phyloP scores from a whole-genome alignment of 2,329 filamentous ascomycete genomes.

The Ceratocystis alfenasii region DNA sequence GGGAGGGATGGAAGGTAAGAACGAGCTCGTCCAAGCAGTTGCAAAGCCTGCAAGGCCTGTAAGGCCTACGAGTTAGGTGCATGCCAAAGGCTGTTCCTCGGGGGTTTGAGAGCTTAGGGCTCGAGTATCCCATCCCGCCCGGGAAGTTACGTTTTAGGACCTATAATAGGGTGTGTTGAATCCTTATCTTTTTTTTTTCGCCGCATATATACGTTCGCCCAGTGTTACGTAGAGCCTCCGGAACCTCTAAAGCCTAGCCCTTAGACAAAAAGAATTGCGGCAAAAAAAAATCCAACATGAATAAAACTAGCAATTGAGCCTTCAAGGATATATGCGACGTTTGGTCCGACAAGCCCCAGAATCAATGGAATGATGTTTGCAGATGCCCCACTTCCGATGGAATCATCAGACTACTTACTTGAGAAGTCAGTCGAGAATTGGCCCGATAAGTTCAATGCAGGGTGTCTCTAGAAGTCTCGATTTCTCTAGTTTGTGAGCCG shows the following conservation, averaged over 20 bases:
- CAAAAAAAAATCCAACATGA: not conserved
- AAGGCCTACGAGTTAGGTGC: not conserved
- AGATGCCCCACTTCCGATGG: conserved; percentile 14
- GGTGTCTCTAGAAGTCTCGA: conserved; percentile 4
- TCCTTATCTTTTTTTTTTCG: conserved; percentile 6
- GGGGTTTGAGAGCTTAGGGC: not conserved
- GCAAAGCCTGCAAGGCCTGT: too few relatives aligned
- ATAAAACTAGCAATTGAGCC: not conserved
- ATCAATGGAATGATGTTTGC: conserved; percentile 20
- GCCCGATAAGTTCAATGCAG: conserved; percentile 8
- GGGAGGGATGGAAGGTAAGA: too few relatives aligned
- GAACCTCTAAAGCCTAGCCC: not conserved
- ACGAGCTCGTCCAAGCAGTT: too few relatives aligned
- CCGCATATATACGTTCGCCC: not conserved
- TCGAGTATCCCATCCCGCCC: not conserved
- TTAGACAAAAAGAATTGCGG: not conserved
- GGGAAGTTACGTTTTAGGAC: conserved; percentile 4
- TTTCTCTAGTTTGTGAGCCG: not conserved
- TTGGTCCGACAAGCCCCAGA: not conserved
- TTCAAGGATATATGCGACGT: not conserved
- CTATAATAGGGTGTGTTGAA: not conserved
- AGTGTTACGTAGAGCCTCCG: not conserved
- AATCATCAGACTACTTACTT: conserved; percentile 8
- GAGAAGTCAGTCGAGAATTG: conserved; percentile 7
- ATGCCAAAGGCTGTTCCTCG: conserved; percentile 5